Conservation (phyloP, 2,329 filamentous ascomycete genomes). For the Diaporthe humulicola region DNA sequence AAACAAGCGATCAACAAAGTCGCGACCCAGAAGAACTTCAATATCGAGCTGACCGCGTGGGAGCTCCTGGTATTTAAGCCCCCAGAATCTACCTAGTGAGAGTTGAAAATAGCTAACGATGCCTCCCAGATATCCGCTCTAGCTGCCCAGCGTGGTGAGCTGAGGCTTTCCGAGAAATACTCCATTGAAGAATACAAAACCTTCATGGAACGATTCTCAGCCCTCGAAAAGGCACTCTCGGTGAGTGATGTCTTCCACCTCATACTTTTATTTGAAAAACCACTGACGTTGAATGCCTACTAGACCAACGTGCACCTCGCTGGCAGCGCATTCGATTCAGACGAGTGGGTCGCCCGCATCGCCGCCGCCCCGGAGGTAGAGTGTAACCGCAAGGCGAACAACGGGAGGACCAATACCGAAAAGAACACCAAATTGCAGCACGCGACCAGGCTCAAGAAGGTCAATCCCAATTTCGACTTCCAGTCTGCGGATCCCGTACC, state of each 20-base stretch:
- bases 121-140: not conserved
- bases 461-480: not conserved
- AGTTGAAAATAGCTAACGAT: not conserved
- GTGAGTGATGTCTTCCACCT: not conserved
- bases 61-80: not conserved
- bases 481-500: no score
- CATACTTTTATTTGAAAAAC: accelerated
- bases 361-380: not conserved
- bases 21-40: not conserved
- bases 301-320: not conserved
- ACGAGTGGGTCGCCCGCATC: not conserved
- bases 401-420: no score
- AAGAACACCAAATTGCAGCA: not conserved
- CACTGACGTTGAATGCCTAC: not conserved
- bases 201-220: not conserved
- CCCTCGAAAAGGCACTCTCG: not conserved
- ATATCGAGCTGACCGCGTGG: not conserved
- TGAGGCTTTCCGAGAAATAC: not conserved
- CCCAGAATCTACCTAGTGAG: not conserved
- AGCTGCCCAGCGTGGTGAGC: not conserved
- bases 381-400: not conserved
- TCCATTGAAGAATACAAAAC: accelerated
- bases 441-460: no score
- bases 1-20: not conserved
- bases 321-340: not conserved